Conservation (phyloP, 805 yeast genomes). For the Wickerhamiella australiensis region DNA sequence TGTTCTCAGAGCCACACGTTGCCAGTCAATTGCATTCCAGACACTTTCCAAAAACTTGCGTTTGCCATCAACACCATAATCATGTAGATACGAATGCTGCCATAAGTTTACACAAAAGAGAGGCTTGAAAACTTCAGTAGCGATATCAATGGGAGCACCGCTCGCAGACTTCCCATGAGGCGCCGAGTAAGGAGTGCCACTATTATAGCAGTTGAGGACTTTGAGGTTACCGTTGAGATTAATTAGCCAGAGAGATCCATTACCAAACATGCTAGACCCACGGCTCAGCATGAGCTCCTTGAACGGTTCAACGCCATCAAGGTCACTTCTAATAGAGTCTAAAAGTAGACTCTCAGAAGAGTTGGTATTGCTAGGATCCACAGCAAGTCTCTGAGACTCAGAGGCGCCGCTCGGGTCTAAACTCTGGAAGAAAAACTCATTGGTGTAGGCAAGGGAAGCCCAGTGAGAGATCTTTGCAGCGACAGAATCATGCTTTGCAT, state of each 20-base stretch:
- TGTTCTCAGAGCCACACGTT: conserved; percentile 17
- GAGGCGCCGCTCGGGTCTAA: conserved; percentile 3
- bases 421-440: conserved; percentile 57
- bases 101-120: conserved; percentile 66
- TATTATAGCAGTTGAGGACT: conserved; percentile 77
- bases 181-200: conserved; percentile 53
- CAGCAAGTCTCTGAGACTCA: conserved; percentile 2
- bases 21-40: conserved; percentile 79
- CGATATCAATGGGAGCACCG: background rate
- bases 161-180: background rate
- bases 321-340: conserved; percentile 20
- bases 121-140: conserved; percentile 32
- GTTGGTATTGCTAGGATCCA: conserved; percentile 41
- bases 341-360: conserved; percentile 36
- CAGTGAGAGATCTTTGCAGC: conserved; percentile 48
- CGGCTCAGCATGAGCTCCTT: conserved; percentile 61
- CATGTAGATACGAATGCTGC: conserved; percentile 74
- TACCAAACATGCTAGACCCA: conserved; percentile 69
- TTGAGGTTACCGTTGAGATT: conserved; percentile 39
- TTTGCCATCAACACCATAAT: conserved; percentile 75
- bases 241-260: conserved; percentile 89
- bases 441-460: conserved; percentile 78
- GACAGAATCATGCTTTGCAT: conserved; percentile 11
- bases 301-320: conserved; percentile 38
- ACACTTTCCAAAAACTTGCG: conserved; percentile 56